Evolutionary conservation across 768 basidiomycete genomes (phyloP), one percentile per base, ranked within the genome.

Genomic region (Lactarius pseudohatsudake): DNA sequence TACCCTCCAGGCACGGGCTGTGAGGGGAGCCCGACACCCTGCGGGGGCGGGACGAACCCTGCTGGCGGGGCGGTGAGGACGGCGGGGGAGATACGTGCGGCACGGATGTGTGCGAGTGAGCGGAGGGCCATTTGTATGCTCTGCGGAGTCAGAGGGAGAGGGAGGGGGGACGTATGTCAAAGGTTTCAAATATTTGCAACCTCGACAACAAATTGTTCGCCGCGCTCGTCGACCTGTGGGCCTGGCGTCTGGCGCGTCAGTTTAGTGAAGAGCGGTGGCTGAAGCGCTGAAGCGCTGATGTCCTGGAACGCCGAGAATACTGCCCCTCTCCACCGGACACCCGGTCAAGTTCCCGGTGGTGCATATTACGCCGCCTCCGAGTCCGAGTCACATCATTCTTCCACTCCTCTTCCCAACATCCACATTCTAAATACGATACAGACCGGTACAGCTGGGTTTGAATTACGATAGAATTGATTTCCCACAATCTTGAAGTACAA

Each of bases 131-230:
- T 81, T 75, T 93, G 90, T 65, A 93, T 90, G 20, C 84, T 78
- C 91, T 92, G 72, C 36, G 70, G n/a, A 28, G 64, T 64, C 62
- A 22, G 30, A 64, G 40, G 41, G 40, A 34, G 61, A n/a, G 26
- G 13, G 18, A 10, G 30, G 8, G 28, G 15, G 28, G 60, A 7
- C 82, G 62, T 72, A 92, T 91, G 74, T 94, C 88, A 9, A 93
- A 80, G 30, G 88, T 86, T 71, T 92, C 88, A 72, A 92, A 94
- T 92, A 93, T 73, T 92, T 89, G 79, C 88, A 61, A 90, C 90
- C 78, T 92, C 90, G 53, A 89, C 81, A 45, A 92, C 91, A 70
- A 94, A 92, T 72, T 91, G 89, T 73, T 92, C 90, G 15, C 90
- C 91, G 41, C 91, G 82, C 76, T 94, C 91, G 66, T 88, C 91